Conservation (phyloP, 441 rosid genomes). For the Gossypium armourianum region DNA sequence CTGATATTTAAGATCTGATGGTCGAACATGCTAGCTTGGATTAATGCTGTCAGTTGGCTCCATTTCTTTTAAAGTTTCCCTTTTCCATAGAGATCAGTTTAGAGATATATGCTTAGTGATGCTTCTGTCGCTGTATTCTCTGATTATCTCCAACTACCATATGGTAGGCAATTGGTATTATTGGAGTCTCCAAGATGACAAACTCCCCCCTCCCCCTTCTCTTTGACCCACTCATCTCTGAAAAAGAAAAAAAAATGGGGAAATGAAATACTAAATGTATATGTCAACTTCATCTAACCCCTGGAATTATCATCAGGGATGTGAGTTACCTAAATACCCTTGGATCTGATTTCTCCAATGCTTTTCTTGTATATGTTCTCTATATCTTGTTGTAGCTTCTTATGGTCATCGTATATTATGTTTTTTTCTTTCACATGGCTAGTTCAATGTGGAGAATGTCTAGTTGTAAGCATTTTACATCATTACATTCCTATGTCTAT, state of each 20-base stretch:
- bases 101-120: neutral
- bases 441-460: neutral
- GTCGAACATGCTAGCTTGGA: neutral
- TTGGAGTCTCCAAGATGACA: neutral
- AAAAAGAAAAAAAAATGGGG: neutral
- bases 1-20: neutral
- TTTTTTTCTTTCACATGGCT: neutral
- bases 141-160: neutral
- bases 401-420: neutral
- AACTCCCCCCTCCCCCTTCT: neutral
- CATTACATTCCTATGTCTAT: slow-evolving; percentile 16
- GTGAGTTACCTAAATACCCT: neutral
- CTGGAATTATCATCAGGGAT: neutral
- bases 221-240: too few species aligned
- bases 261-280: neutral
- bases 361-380: neutral
- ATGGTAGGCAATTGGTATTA: neutral
- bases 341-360: neutral
- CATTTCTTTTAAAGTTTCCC: neutral
- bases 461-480: neutral
- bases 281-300: neutral
- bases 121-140: neutral
- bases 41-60: neutral
- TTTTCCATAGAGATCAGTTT: neutral
- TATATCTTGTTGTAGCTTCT: neutral